phyloP scores from a whole-genome alignment of 768 basidiomycete species.

The Amanita pseudoporphyria region DNA sequence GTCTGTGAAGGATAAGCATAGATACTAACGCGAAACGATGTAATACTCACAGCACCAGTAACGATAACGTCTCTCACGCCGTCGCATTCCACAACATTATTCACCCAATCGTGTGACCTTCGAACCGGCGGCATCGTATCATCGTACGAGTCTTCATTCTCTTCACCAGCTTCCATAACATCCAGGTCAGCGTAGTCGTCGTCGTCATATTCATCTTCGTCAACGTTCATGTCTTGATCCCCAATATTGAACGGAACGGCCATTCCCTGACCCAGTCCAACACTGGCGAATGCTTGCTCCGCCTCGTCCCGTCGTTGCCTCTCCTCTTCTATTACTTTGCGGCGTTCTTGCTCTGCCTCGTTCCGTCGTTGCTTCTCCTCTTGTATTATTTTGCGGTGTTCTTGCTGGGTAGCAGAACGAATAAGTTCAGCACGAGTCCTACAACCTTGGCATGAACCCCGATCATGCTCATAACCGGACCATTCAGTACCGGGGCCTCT shows the following conservation, averaged over 20 bases:
- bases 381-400: slow-evolving; percentile 2
- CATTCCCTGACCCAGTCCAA: slow-evolving; percentile 5
- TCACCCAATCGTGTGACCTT: slow-evolving; percentile 14
- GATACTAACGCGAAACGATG: slow-evolving; percentile 5
- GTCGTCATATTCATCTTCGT: slow-evolving; percentile 12
- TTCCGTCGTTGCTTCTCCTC: slow-evolving; percentile 6
- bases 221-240: slow-evolving; percentile 19
- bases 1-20: slow-evolving; percentile 27
- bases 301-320: slow-evolving; percentile 1
- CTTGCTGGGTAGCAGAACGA: not conserved
- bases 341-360: not conserved
- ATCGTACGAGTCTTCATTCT: slow-evolving; percentile 4
- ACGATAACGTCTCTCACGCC: slow-evolving; percentile 55
- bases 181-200: slow-evolving; percentile 17
- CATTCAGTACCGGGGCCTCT: slow-evolving; percentile 1
- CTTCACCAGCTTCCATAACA: slow-evolving; percentile 17
- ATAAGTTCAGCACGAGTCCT: not conserved
- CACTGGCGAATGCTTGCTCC: slow-evolving; percentile 3
- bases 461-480: slow-evolving; percentile 7
- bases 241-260: slow-evolving; percentile 10
- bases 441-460: not conserved
- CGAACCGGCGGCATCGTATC: slow-evolving; percentile 8
- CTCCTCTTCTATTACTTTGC: slow-evolving; percentile 6
- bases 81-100: slow-evolving; percentile 26
- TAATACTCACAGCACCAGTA: slow-evolving; percentile 41